Evolutionary conservation across 768 basidiomycete genomes (phyloP).

Genomic region (Myochromella boudieri): DNA sequence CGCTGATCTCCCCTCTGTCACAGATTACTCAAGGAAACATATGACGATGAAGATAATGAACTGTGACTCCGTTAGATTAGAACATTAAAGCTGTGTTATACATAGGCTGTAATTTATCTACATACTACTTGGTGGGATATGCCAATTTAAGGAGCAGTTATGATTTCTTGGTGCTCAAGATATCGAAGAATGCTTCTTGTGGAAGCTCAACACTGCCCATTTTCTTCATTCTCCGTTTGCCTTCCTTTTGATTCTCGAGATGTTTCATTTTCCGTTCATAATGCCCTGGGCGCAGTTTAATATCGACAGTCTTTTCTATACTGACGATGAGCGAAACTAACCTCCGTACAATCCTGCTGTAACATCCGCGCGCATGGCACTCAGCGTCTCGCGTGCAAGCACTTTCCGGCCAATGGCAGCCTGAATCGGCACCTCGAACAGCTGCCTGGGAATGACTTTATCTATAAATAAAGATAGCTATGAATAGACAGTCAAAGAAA

Average conservation of each 20-base stretch:
- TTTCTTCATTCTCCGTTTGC: constrained; percentile 86
- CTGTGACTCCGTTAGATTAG: constrained; percentile 42
- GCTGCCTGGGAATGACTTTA: constrained; percentile 88
- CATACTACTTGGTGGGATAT: constrained; percentile 1
- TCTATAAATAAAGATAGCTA: constrained; percentile 40
- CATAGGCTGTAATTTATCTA: constrained; percentile 21
- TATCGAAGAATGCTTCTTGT: constrained; percentile 94
- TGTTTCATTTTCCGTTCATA: constrained; percentile 93
- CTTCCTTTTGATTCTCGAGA: constrained; percentile 88
- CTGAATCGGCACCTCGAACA: constrained; percentile 96
- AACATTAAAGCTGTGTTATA: constrained; percentile 18
- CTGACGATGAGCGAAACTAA: constrained; percentile 19
- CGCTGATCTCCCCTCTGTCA: constrained; percentile 11
- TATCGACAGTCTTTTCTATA: neutral
- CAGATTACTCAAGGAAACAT: constrained; percentile 89
- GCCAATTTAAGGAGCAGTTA: constrained; percentile 3
- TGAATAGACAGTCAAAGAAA: neutral
- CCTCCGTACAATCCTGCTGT: constrained; percentile 94
- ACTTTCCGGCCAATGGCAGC: constrained; percentile 86
- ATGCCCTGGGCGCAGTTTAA: constrained; percentile 52
- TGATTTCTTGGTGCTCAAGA: constrained; percentile 65
- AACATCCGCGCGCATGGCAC: constrained; percentile 86
- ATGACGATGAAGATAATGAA: constrained; percentile 92
- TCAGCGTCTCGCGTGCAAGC: constrained; percentile 86
- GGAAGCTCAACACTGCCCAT: constrained; percentile 88